phyloP scores from a whole-genome alignment of 2,329 filamentous ascomycete genomes.

The Orbilia oligospora region DNA sequence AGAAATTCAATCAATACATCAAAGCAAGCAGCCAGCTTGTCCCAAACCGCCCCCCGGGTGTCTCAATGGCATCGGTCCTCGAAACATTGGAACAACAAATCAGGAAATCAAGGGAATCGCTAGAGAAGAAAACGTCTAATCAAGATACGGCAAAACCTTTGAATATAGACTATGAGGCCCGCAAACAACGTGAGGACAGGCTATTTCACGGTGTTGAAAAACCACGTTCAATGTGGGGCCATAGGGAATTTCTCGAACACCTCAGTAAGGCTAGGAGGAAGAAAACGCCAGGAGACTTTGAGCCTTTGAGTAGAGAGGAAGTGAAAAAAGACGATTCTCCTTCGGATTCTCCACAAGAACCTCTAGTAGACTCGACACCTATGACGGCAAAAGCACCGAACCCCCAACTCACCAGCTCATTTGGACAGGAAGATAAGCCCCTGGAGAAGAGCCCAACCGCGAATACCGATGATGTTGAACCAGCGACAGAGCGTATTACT shows the following conservation, averaged over 20 bases:
- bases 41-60: not conserved
- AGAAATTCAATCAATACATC: not conserved
- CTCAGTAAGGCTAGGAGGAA: not conserved
- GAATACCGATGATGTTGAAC: not conserved
- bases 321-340: not conserved
- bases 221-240: not conserved
- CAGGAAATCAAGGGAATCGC: not conserved
- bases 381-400: not conserved
- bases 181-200: not conserved
- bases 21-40: slow-evolving; percentile 4
- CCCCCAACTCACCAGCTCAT: not conserved
- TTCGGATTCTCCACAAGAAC: not conserved
- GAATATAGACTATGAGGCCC: not conserved
- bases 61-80: not conserved
- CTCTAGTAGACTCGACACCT: not conserved
- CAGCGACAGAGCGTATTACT: slow-evolving; percentile 18
- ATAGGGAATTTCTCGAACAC: not conserved
- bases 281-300: not conserved
- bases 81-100: not conserved
- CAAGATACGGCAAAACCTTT: not conserved
- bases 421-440: not conserved
- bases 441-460: not conserved
- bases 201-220: not conserved
- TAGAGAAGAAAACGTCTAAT: not conserved
- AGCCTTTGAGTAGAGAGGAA: not conserved